Evolutionary conservation across 768 basidiomycete species (phyloP).

Genomic region (Cyclocybe cylindracea): DNA sequence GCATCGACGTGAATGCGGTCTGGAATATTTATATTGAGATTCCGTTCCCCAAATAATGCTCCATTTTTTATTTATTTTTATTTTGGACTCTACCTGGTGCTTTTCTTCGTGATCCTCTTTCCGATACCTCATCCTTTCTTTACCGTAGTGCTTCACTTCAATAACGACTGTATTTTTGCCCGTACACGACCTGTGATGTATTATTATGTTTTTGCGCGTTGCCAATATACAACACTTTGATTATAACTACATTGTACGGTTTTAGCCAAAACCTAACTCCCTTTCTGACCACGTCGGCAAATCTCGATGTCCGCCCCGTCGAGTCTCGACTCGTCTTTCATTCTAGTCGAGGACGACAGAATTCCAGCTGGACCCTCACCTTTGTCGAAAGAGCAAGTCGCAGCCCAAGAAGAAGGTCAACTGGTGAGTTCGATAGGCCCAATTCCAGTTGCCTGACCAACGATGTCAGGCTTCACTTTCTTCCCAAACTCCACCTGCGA

Average conservation of each 20-base stretch:
- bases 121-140: too few species aligned
- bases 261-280: too few species aligned
- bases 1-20: neutral
- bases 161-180: too few species aligned
- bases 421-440: neutral
- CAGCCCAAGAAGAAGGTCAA: neutral
- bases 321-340: slow-evolving; percentile 50
- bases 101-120: too few species aligned
- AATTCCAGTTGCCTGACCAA: neutral
- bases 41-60: neutral
- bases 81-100: too few species aligned
- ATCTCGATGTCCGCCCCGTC: slow-evolving; percentile 23
- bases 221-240: too few species aligned
- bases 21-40: slow-evolving; percentile 7
- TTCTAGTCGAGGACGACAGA: slow-evolving; percentile 38
- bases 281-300: too few species aligned
- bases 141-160: too few species aligned
- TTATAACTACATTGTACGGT: too few species aligned
- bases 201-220: too few species aligned
- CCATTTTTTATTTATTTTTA: too few species aligned
- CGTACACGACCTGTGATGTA: too few species aligned
- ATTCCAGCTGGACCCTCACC: neutral
- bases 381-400: neutral
- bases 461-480: slow-evolving; percentile 37
- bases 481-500: slow-evolving; percentile 44